Evolutionary conservation across 805 yeast genomes (phyloP).

Genomic region (Starmerella kuoi): DNA sequence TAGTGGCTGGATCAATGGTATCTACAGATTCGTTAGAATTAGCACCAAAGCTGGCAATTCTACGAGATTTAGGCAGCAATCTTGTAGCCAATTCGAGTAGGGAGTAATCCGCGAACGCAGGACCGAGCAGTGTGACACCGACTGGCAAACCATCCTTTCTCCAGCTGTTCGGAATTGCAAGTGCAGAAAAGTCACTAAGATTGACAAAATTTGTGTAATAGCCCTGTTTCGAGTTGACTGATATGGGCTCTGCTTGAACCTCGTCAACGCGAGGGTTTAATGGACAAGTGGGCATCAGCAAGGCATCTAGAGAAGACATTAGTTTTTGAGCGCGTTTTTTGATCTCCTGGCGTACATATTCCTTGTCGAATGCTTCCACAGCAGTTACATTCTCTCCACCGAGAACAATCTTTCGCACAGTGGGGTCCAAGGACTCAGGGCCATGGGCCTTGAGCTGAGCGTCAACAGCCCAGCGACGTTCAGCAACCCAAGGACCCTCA

Average conservation of each 20-base stretch:
- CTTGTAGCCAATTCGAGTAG: constrained; percentile 69
- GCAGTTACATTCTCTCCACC: constrained; percentile 73
- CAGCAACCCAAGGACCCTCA: constrained; percentile 99
- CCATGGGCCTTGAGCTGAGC: constrained; percentile 54
- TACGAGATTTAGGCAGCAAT: constrained; percentile 44
- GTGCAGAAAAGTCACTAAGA: constrained; percentile 82
- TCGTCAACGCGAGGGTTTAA: constrained; percentile 72
- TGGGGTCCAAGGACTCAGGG: constrained; percentile 70
- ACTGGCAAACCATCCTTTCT: constrained; percentile 77
- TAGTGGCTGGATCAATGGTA: not conserved
- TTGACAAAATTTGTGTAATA: constrained; percentile 97
- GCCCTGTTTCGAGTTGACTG: constrained; percentile 81
- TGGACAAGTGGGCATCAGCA: constrained; percentile 90
- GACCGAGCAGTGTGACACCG: constrained; percentile 77
- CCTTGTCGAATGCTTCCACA: constrained; percentile 70
- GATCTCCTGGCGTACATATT: constrained; percentile 75
- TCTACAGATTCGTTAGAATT: constrained; percentile 35
- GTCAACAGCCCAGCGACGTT: constrained; percentile 72
- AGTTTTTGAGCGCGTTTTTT: constrained; percentile 46
- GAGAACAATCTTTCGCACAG: constrained; percentile 61
- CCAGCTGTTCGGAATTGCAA: constrained; percentile 87
- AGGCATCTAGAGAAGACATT: constrained; percentile 53
- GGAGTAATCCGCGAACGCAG: constrained; percentile 79
- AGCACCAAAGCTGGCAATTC: constrained; percentile 39
- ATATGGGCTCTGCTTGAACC: constrained; percentile 63